phyloP scores from a whole-genome alignment of 2,329 filamentous ascomycete genomes.

The Trichoderma lentiforme region DNA sequence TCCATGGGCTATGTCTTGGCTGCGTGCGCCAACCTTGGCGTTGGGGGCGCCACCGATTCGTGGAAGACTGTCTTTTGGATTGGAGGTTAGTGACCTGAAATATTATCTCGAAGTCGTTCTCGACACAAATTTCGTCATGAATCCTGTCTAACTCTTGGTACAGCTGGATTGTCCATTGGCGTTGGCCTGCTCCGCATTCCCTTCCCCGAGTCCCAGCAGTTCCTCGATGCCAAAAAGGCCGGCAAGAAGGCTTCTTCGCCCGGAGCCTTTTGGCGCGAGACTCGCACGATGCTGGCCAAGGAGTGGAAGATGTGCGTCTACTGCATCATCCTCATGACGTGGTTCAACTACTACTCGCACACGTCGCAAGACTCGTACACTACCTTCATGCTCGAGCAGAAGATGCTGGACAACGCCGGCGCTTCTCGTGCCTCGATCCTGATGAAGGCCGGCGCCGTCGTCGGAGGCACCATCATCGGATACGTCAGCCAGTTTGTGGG shows the following conservation, averaged over 20 bases:
- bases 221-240: constrained; percentile 63
- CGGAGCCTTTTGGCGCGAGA: constrained; percentile 64
- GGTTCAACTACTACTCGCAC: constrained; percentile 73
- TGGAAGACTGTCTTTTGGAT: constrained; percentile 80
- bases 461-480: constrained; percentile 69
- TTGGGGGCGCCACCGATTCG: constrained; percentile 58
- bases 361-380: constrained; percentile 79
- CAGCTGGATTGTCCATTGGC: constrained; percentile 61
- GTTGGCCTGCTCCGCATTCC: constrained; percentile 64
- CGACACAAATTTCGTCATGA: no score
- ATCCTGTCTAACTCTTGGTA: background rate
- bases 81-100: constrained; percentile 40
- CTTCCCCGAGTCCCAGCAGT: constrained; percentile 74
- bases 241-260: constrained; percentile 49
- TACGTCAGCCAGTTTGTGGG: constrained; percentile 74
- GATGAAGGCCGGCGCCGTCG: constrained; percentile 74
- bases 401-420: constrained; percentile 60
- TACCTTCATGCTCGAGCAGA: constrained; percentile 72
- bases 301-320: constrained; percentile 79
- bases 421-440: constrained; percentile 74
- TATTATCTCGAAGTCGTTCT: no score
- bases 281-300: constrained; percentile 60
- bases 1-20: constrained; percentile 77
- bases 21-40: constrained; percentile 70
- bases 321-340: constrained; percentile 75